Evolutionary conservation across 371 early-diverging fungal genomes (phyloP), one percentile per base, ranked within the genome.

Genomic region (Nosema muscidifuracis): DNA sequence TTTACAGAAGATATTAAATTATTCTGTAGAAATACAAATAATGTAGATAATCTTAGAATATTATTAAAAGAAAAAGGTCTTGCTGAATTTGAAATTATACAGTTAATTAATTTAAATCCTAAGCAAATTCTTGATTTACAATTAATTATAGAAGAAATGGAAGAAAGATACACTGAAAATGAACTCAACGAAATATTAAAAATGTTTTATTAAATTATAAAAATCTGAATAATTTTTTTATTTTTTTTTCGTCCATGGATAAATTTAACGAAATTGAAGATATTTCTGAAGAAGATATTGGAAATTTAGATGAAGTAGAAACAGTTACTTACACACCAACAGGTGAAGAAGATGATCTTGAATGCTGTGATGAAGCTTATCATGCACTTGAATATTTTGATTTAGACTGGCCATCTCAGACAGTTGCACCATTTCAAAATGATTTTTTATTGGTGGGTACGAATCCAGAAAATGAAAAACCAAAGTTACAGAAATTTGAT

Each of bases 61-160:
- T 20, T 58, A 31, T 64, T 82, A 18, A n/a, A 58, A 4, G 13
- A 58, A 4, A 50, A 65, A 12, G 60, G 62, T 7, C 28, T 82
- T 13, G 57, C 56, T 7, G 71, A 69, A 55, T 80, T 82, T 70
- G 83, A 82, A 62, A 69, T 72, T n/a, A 63, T 74, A 18, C 79
- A 81, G 56, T 30, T 83, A 28, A 9, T 83, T 15, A 72, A 83
- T 58, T n/a, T 66, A 18, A 58, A 47, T 12, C 81, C 83, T 18
- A 73, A 65, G 44, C 67, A 55, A 16, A 55, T 81, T 38, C 51
- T 81, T n/a, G 61, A 71, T 67, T 57, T 83, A 12, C 78, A 81
- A 43, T 61, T 81, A 31, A 51, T 83, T 26, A 78, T 83, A 26
- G 83, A 83, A 61, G 81, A 81, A 63, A 71, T 83, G 73, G 81